Base-by-base conservation (phyloP, 495 filamentous ascomycete genomes). In the Lasiosphaeris hirsuta region DNA sequence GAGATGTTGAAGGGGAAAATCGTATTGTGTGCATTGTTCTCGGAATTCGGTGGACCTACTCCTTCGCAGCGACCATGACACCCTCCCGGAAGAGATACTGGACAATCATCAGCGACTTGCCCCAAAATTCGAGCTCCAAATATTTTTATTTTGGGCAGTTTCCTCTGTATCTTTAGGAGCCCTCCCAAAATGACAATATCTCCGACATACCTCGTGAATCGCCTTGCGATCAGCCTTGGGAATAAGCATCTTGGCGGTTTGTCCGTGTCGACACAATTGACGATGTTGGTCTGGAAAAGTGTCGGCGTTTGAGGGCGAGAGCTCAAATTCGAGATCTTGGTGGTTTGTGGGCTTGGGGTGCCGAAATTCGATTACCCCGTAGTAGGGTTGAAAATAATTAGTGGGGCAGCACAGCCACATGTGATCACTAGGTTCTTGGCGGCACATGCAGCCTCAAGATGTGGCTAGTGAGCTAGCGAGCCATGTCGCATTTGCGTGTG, bases 11-110 rank as follows among this genome's bases (percentile, higher is more conserved):
- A 19, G 51, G 33, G 34, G 33, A 30, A 48, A 56, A 40, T 57
- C 53, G 57, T 44, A 10, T 18, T 35, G 11, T 23, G 34, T 36
- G 40, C 7, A 53, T 18, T 56, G 43, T 44, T 34, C 57, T 57
- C 42, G 55, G 50, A 42, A 57, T 47, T 55, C 54, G 58, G 49
- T 42, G 55, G 40, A 71, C 68, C 59, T 69, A 72, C 69, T 98
- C 90, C 84, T 98, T 98, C 84, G 94, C 93, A 67, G 95, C 94
- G 75, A 97, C 93, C 78, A 97, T 88, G 52, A 98, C 94, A 75
- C 94, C 94, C 90, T 98, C 94, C 69, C 93, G 90, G 87, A 98
- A 97, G 86, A 98, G 90, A 86, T 97, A 96, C 88, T 97, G 67
- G 39, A 49, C 51, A 51, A 65, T 64, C 56, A 69, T 78, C 69